These are phyloP conservation scores for Butyriboletus loyo DNA, from an alignment of 768 basidiomycete species.

Conservation along the genomic window DNA sequence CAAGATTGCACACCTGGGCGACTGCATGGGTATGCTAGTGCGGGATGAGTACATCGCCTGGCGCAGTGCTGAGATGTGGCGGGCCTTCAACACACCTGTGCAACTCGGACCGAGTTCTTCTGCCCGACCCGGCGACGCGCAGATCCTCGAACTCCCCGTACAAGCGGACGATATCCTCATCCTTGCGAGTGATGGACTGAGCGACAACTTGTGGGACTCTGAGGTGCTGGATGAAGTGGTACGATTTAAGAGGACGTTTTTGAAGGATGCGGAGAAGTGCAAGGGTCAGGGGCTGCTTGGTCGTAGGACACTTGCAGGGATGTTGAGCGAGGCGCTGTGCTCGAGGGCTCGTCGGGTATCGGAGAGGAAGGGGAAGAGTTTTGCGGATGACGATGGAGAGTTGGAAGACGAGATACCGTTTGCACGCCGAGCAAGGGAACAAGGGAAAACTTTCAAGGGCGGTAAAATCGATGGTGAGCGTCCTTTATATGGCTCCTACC, in stretches of 20 bases:
- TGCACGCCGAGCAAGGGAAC: conserved; percentile 72
- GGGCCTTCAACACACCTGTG: conserved; percentile 67
- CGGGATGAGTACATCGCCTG: conserved; percentile 76
- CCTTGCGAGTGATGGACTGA: conserved; percentile 76
- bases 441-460: conserved; percentile 68
- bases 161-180: conserved; percentile 73
- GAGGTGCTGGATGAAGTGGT: conserved; percentile 81
- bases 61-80: conserved; percentile 93
- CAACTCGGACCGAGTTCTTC: conserved; percentile 61
- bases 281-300: conserved; percentile 34
- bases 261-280: conserved; percentile 20
- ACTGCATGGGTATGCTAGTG: conserved; percentile 86
- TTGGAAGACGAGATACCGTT: conserved; percentile 70
- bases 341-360: conserved; percentile 71
- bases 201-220: conserved; percentile 87
- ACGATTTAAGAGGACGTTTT: conserved; percentile 47
- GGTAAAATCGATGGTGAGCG: conserved; percentile 82
- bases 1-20: conserved; percentile 81
- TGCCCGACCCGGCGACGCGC: conserved; percentile 66
- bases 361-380: conserved; percentile 39
- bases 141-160: conserved; percentile 67
- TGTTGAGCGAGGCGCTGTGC: conserved; percentile 78
- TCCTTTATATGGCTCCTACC: background rate
- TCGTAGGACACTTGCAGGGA: conserved; percentile 57
- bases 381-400: conserved; percentile 23